These are phyloP conservation scores for Vanrija humicola DNA, from an alignment of 1,284 basidiomycete genomes.

Conservation along the genomic window DNA sequence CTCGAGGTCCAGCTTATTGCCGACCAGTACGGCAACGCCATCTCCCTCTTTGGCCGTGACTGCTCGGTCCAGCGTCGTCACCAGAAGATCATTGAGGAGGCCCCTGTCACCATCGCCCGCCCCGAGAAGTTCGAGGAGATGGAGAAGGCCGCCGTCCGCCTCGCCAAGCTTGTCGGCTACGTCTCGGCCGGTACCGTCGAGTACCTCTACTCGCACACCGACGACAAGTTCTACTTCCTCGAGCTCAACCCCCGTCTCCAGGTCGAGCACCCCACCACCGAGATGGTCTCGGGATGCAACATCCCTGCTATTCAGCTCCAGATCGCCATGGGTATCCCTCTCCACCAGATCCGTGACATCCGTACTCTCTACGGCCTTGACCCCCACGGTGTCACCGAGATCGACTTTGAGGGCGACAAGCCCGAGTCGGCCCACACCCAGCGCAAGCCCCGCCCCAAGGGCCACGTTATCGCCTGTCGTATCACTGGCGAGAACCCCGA, in stretches of 20 bases:
- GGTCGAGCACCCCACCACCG: slow-evolving; percentile 98
- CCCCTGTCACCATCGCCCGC: slow-evolving; percentile 94
- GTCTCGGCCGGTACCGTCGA: slow-evolving; percentile 98
- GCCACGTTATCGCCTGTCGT: slow-evolving; percentile 97
- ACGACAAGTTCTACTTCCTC: slow-evolving; percentile 94
- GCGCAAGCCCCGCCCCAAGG: slow-evolving; percentile 93
- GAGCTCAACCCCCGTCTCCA: slow-evolving; percentile 99
- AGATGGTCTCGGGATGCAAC: slow-evolving; percentile 99
- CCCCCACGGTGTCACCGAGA: slow-evolving; percentile 78
- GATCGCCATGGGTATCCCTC: slow-evolving; percentile 96
- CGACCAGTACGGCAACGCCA: slow-evolving; percentile 99
- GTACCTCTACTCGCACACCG: slow-evolving; percentile 93
- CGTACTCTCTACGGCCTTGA: slow-evolving; percentile 92
- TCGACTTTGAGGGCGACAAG: slow-evolving; percentile 93
- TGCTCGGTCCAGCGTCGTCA: slow-evolving; percentile 99
- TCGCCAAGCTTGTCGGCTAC: slow-evolving; percentile 97
- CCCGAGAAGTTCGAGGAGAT: slow-evolving; percentile 89
- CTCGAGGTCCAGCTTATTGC: slow-evolving; percentile 97
- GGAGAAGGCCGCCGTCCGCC: slow-evolving; percentile 96
- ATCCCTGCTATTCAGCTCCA: slow-evolving; percentile 96
- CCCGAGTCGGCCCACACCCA: slow-evolving; percentile 83
- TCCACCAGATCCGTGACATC: slow-evolving; percentile 94
- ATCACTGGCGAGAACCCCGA: slow-evolving; percentile 99
- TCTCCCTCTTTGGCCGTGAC: slow-evolving; percentile 97
- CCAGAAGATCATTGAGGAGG: slow-evolving; percentile 99